Evolutionary conservation across 768 basidiomycete genomes (phyloP), one percentile per base, ranked within the genome.

Genomic region (Rhizopogon vesiculosus): DNA sequence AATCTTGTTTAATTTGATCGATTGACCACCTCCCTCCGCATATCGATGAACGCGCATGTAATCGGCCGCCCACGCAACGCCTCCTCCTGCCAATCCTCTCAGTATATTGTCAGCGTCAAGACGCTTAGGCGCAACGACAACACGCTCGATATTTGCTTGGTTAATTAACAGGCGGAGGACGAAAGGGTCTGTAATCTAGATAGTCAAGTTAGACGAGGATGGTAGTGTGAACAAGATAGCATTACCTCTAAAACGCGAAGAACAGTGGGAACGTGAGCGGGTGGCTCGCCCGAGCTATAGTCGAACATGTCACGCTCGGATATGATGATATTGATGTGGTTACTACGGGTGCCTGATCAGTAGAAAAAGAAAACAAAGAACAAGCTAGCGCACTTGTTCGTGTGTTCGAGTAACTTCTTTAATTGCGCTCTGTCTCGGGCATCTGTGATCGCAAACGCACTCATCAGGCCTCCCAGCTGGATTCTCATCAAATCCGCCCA

Each of bases 131-230:
- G 88, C 83, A 19, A 98, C 77, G 8, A 93, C 69, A 3, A 77
- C 80, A 15, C 78, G 75, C 69, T 99, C 97, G 49, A 97, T 90
- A 44, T 68, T 72, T 19, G 74, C 72, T 50, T 78, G 75, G 67
- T 93, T 93, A 70, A 98, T 87, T 44, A 99, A 68, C 35, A 94
- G 77, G 50, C 93, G 90, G 29, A 85, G 74, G 2, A 95, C 89
- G 56, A 83, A 84, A 38, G 80, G 79, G 60, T 96, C 77, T 13
- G 81, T 77, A 58, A 96, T 77, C 93, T 98, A 61, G 22, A n/a
- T 35, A 22, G 18, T 18, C 12, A 35, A 25, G 5, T 43, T 45
- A 57, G 13, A 58, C 15, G 12, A 16, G 7, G 7, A 29, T 41
- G 54, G 16, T n/a, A 50, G 13, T 38, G 5, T 8, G 18, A 25